phyloP scores from a whole-genome alignment of 306 rosid genomes.

The Gillenia trifoliata region DNA sequence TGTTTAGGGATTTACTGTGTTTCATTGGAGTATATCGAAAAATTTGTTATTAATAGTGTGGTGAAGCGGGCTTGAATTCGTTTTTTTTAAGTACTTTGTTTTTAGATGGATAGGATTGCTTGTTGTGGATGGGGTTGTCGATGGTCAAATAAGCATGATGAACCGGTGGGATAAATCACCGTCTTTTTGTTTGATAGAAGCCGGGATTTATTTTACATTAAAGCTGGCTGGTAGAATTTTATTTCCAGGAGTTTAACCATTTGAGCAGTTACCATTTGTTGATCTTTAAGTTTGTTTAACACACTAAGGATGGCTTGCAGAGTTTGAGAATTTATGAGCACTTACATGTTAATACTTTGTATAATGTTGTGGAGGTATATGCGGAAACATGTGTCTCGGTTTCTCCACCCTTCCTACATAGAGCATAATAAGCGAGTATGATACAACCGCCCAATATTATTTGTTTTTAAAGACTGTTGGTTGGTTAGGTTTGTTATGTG shows the following conservation, averaged over 20 bases:
- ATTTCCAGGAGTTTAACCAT: background rate
- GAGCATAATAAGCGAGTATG: background rate
- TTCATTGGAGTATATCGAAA: background rate
- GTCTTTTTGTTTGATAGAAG: background rate
- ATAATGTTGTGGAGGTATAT: background rate
- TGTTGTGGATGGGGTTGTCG: background rate
- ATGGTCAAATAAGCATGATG: background rate
- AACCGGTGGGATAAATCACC: background rate
- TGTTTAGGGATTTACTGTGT: background rate
- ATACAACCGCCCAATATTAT: background rate
- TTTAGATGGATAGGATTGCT: background rate
- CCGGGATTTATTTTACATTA: background rate
- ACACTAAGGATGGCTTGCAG: background rate
- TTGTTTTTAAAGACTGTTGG: background rate
- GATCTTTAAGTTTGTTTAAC: background rate
- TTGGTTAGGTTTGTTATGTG: background rate
- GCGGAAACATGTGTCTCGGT: too few relatives aligned
- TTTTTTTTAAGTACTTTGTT: background rate
- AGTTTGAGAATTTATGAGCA: background rate
- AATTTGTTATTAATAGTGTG: constrained; percentile 1
- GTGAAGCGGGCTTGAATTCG: background rate
- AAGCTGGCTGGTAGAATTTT: background rate
- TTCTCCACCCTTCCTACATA: background rate
- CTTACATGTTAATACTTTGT: background rate
- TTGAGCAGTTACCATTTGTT: background rate